phyloP scores from a whole-genome alignment of 2,329 filamentous ascomycete genomes.

The Aspergillus fischeri region DNA sequence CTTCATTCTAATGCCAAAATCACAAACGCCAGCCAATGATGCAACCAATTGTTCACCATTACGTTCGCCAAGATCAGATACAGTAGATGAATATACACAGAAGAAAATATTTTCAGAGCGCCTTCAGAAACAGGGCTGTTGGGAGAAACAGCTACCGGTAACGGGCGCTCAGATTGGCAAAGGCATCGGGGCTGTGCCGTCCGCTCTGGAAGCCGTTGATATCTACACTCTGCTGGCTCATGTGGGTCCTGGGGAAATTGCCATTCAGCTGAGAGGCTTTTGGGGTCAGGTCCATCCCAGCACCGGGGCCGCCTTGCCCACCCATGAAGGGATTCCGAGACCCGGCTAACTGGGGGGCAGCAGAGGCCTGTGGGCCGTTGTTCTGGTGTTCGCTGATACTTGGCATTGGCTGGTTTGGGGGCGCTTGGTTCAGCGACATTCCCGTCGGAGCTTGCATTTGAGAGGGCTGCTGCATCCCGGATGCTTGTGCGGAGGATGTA shows the following conservation, averaged over 20 bases:
- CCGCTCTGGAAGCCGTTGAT: slow-evolving; percentile 45
- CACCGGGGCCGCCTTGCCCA: not conserved
- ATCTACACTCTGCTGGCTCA: slow-evolving; percentile 48
- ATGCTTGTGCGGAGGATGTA: slow-evolving; percentile 35
- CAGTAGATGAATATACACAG: slow-evolving; percentile 2
- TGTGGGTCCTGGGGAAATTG: slow-evolving; percentile 29
- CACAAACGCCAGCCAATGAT: slow-evolving; percentile 5
- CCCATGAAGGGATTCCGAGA: slow-evolving; percentile 25
- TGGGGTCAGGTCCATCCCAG: slow-evolving; percentile 12
- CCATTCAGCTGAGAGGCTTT: slow-evolving; percentile 14
- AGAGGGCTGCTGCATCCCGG: slow-evolving; percentile 31
- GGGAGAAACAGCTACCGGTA: slow-evolving; percentile 28
- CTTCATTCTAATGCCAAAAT: not conserved
- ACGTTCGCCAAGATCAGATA: slow-evolving; percentile 5
- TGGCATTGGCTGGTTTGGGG: slow-evolving; percentile 21
- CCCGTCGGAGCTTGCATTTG: slow-evolving; percentile 19
- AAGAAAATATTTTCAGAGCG: not conserved
- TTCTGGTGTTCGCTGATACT: slow-evolving; percentile 3
- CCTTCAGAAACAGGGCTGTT: not conserved
- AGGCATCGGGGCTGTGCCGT: slow-evolving; percentile 49
- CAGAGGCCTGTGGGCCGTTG: slow-evolving; percentile 13
- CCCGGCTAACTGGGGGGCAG: slow-evolving; percentile 17
- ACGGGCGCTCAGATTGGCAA: slow-evolving; percentile 47
- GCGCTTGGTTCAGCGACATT: slow-evolving; percentile 17
- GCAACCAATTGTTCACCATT: slow-evolving; percentile 8